Base-by-base conservation (phyloP, 1,284 basidiomycete species). In the Apiotrichum akiyoshidainum region DNA sequence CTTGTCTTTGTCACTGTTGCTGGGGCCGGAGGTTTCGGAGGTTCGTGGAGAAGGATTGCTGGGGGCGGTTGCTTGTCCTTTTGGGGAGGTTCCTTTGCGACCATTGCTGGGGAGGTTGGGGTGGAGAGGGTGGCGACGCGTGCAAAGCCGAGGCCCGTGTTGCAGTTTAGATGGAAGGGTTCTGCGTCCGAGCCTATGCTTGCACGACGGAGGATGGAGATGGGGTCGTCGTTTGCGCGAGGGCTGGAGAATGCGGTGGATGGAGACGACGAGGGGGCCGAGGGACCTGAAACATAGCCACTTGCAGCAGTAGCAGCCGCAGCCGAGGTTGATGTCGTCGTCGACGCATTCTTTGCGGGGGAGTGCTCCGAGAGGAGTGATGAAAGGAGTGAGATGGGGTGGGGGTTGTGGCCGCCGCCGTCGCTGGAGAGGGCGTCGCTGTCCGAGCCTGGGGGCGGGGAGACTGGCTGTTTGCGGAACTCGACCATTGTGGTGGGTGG, bases 211-310 rank as follows among this genome's bases (percentile, higher is more conserved):
- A 72, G 55, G n/a, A 71, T 72, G 2, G 70, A 68, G 17, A 63
- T 52, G 0, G 66, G 65, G 39, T 61, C 56, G n/a, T 49, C 42
- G 13, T n/a, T n/a, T n/a, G 46, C 46, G 21, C 52, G 34, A 1
- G 70, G 71, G 22, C 67, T 69, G 6, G 68, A 69, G 31, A 73
- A 50, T 0, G 71, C 64, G 0, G 71, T 70, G 12, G 66, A 68
- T 10, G 71, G 68, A 5, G 65, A 56, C 2, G 68, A 67, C 0
- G 69, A 68, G 4, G 61, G 61, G 5, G 60, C 56, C 2, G 66
- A 66, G 9, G 60, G 46, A 19, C 46, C 54, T n/a, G 60, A 55
- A 5, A 49, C 47, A 52, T 60, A 31, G 53, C 10, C 41, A 47
- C 22, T n/a, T 7, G 26, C 26, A 31, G 26, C 26, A 47, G 19